Base-by-base conservation (phyloP, 495 filamentous ascomycete genomes). In the Aspergillus conjunctus region DNA sequence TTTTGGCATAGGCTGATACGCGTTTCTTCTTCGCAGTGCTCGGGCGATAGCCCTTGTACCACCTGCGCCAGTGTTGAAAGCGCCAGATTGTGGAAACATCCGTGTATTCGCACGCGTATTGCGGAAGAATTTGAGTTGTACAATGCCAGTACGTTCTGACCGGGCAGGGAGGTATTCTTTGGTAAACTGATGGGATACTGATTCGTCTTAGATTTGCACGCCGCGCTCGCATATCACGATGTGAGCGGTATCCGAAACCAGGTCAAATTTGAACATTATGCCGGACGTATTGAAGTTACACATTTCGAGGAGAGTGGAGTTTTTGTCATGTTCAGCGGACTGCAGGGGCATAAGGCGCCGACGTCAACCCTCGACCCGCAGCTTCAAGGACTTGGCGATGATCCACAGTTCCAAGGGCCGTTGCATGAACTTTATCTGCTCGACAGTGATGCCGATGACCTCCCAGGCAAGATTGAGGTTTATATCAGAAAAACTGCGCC, bases 61-160 rank as follows among this genome's bases (percentile, higher is more conserved):
- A 89, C 90, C n/a, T 96, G 91, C 60, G 78, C 81, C 30, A 89
- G 87, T 63, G 88, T 94, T 4, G 82, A 91, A 58, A 87, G 85
- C 43, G 90, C 91, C 2, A 83, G 91, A 22, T 73, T 94, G 3
- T 96, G 91, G 91, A 90, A 87, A 64, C 81, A 84, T 20, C 88
- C 87, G 7, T 96, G 91, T 68, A 84, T 92, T 44, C 84, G 91
- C 26, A 91, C 87, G 1, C 87, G 87, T 26, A 84, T 94, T 51
- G 85, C 84, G 0, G 88, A 92, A 53, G 83, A 88, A 65, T 85
- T 91, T 60, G 85, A 89, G 50, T 73, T 92, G 11, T 92, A 88
- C 67, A 85, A 85, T 54, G 84, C 87, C 26, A 85, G 85, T 62
- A 74, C 34, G 75, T 74, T 26, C 5, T 2, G 26, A 26, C 26